Percentiles rank a stretch among this genome's conserved stretches.
Conservation (phyloP, 768 basidiomycete genomes). For the Terana coerulea region DNA sequence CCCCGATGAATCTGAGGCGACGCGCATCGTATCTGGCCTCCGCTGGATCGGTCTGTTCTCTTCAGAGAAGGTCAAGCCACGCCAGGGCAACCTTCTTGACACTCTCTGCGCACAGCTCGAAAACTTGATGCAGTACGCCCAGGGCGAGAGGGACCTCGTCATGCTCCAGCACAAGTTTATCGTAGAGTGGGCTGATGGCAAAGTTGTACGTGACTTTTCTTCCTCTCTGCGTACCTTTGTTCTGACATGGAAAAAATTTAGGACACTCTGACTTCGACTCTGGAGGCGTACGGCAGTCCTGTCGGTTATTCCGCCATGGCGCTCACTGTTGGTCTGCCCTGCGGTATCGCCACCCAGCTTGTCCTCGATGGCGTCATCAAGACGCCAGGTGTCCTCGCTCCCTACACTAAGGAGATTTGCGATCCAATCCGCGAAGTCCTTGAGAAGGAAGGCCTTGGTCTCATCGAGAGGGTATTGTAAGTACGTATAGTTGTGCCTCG, state of each 20-base stretch:
- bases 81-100: slow-evolving; percentile 80
- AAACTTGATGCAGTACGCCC: slow-evolving; percentile 86
- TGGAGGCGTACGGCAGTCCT: slow-evolving; percentile 84
- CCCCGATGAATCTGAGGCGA: slow-evolving; percentile 64
- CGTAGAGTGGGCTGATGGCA: slow-evolving; percentile 85
- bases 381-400: slow-evolving; percentile 77
- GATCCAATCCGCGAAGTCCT: slow-evolving; percentile 64
- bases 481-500: no score
- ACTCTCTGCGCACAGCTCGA: slow-evolving; percentile 91
- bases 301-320: slow-evolving; percentile 89
- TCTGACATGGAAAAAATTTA: slow-evolving; percentile 23
- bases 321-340: slow-evolving; percentile 85
- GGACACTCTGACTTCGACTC: slow-evolving; percentile 87
- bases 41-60: slow-evolving; percentile 95
- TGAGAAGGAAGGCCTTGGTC: slow-evolving; percentile 72
- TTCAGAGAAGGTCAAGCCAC: slow-evolving; percentile 50
- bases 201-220: slow-evolving; percentile 39
- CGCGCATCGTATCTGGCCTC: slow-evolving; percentile 83
- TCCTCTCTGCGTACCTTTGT: neutral
- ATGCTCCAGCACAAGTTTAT: slow-evolving; percentile 99
- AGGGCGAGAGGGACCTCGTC: slow-evolving; percentile 91
- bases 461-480: slow-evolving; percentile 68
- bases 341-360: slow-evolving; percentile 90
- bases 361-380: slow-evolving; percentile 83
- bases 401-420: slow-evolving; percentile 84